A percentile compares a stretch with the other conserved stretches of the same genome.
Conservation (phyloP, 768 basidiomycete genomes). For the Leccinum truebloodii region DNA sequence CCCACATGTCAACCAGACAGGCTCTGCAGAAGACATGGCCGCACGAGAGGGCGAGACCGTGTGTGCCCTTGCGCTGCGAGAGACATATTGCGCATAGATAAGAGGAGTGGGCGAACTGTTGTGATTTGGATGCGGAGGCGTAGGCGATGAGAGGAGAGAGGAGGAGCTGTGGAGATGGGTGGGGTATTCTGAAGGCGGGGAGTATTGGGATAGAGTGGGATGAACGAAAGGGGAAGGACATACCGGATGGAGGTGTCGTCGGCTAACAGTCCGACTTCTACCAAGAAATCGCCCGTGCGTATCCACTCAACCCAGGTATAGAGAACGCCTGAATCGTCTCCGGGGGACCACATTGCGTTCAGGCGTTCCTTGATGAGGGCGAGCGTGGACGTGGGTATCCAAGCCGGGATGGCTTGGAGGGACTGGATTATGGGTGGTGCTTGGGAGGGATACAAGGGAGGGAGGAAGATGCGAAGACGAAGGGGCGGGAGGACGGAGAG, state of each 20-base stretch:
- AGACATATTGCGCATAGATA: constrained; percentile 81
- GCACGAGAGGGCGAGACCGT: constrained; percentile 71
- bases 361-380: constrained; percentile 42
- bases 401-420: constrained; percentile 56
- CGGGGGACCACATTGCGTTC: constrained; percentile 52
- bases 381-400: constrained; percentile 46
- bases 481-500: constrained; percentile 64
- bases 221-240: constrained; percentile 34
- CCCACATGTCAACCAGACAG: constrained; percentile 83
- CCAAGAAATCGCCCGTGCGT: constrained; percentile 64
- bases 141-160: constrained; percentile 48
- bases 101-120: constrained; percentile 60
- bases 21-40: constrained; percentile 81
- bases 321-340: constrained; percentile 54
- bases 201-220: constrained; percentile 3
- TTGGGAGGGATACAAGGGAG: constrained; percentile 53
- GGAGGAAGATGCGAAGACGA: constrained; percentile 54
- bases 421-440: constrained; percentile 55
- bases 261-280: constrained; percentile 40
- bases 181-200: constrained; percentile 38
- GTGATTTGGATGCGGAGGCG: constrained; percentile 47
- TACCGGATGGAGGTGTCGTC: constrained; percentile 36
- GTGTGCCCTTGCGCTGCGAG: constrained; percentile 67
- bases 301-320: constrained; percentile 76
- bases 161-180: constrained; percentile 58